Percentiles rank a stretch among this genome's conserved stretches.
These are phyloP conservation scores for Colletotrichum gigasporum DNA, from an alignment of 2,329 filamentous ascomycete species.

Conservation along the genomic window DNA sequence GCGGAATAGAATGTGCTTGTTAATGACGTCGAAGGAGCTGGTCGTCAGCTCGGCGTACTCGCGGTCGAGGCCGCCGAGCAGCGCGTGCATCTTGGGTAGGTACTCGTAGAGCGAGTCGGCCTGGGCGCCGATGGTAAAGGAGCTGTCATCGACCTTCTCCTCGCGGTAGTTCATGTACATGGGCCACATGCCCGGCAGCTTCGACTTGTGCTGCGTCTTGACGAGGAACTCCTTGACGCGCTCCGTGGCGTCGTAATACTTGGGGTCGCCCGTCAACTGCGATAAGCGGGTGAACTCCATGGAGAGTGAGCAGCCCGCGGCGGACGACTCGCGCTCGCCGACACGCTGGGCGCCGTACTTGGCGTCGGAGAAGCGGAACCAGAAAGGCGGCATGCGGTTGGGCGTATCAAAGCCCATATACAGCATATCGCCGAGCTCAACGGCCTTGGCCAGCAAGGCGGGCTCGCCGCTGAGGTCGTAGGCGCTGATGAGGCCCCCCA, in stretches of 20 bases:
- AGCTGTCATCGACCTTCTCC: slow-evolving; percentile 52
- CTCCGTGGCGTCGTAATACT: slow-evolving; percentile 80
- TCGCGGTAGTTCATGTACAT: slow-evolving; percentile 68
- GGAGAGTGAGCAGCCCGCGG: slow-evolving; percentile 70
- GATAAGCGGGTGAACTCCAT: slow-evolving; percentile 80
- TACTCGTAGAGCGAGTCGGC: slow-evolving; percentile 67
- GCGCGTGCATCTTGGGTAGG: slow-evolving; percentile 64
- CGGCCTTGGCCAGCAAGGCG: slow-evolving; percentile 58
- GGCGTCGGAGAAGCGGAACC: slow-evolving; percentile 53
- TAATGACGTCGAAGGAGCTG: slow-evolving; percentile 68
- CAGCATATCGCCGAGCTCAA: slow-evolving; percentile 63
- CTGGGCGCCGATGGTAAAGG: slow-evolving; percentile 56
- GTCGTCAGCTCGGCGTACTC: slow-evolving; percentile 74
- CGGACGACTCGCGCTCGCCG: slow-evolving; percentile 49
- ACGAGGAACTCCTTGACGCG: slow-evolving; percentile 77
- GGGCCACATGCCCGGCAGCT: slow-evolving; percentile 79
- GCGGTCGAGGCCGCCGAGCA: slow-evolving; percentile 72
- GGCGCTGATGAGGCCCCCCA: slow-evolving; percentile 61
- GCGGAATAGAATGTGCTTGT: slow-evolving; percentile 71
- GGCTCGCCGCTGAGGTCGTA: slow-evolving; percentile 60
- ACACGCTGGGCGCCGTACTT: slow-evolving; percentile 48
- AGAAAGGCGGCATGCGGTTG: slow-evolving; percentile 59
- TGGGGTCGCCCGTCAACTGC: slow-evolving; percentile 76
- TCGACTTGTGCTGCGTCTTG: slow-evolving; percentile 71
- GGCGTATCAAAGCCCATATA: slow-evolving; percentile 64